Conservation (phyloP, 1,284 basidiomycete genomes). For the Microbotryum silenes-acaulis region DNA sequence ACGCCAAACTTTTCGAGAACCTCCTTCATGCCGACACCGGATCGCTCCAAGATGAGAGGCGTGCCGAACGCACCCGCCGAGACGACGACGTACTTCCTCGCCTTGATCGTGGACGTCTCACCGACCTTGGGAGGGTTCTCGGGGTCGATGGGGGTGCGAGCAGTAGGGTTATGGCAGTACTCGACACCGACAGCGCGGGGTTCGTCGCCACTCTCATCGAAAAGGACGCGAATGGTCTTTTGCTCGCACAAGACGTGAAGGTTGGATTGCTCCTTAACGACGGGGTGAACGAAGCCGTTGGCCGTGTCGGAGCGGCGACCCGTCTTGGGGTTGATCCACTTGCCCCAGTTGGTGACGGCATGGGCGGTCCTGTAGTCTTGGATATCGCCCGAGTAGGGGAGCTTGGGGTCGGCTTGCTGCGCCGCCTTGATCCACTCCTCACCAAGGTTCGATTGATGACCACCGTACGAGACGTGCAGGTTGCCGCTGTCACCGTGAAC, state of each 20-base stretch:
- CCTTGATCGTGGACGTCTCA: constrained; percentile 3
- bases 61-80: constrained; percentile 40
- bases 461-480: constrained; percentile 8
- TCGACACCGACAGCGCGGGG: constrained; percentile 8
- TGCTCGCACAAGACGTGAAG: constrained; percentile 9
- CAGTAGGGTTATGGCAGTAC: constrained; percentile 12
- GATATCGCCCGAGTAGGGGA: constrained; percentile 9
- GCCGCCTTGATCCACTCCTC: constrained; percentile 7
- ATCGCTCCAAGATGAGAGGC: constrained; percentile 51
- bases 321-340: constrained; percentile 9
- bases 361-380: constrained; percentile 13
- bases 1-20: constrained; percentile 47
- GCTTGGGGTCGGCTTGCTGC: constrained; percentile 3
- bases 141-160: constrained; percentile 1
- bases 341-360: constrained; percentile 6
- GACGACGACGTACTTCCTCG: constrained; percentile 13
- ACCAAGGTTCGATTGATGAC: constrained; percentile 5
- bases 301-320: constrained; percentile 7
- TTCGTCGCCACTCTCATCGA: constrained; percentile 1
- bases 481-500: constrained; percentile 8
- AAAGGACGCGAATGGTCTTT: constrained; percentile 9
- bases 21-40: constrained; percentile 47
- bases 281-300: constrained; percentile 10
- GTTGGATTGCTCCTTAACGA: constrained; percentile 6
- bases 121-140: constrained; percentile 9